A percentile compares a stretch with the other conserved stretches of the same genome.
These are phyloP conservation scores for Potentilla sterilis DNA, from an alignment of 306 rosid species.

Conservation along the genomic window DNA sequence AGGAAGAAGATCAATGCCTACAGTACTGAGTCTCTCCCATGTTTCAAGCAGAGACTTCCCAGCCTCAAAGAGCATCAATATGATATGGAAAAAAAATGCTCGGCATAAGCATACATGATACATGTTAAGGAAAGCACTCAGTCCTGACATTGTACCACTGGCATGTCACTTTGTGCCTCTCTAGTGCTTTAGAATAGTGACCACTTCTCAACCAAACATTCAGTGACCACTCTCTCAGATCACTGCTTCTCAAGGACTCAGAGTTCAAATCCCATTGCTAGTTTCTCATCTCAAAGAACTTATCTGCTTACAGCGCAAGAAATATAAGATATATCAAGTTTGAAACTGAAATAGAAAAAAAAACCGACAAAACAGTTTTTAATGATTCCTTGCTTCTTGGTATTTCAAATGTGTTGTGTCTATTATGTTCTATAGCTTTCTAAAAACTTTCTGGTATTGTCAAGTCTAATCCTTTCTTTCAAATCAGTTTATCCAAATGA, in stretches of 20 bases:
- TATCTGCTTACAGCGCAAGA: background rate
- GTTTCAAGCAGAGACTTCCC: background rate
- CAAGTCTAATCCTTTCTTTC: background rate
- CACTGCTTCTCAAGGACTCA: background rate
- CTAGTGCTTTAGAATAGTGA: constrained; percentile 12
- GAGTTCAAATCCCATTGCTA: constrained; percentile 1
- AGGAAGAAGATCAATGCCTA: background rate
- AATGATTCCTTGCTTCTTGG: background rate
- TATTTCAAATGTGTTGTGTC: background rate
- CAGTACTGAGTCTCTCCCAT: background rate
- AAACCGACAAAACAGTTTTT: background rate
- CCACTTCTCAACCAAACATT: constrained; percentile 10
- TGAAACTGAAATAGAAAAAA: background rate
- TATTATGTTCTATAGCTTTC: background rate
- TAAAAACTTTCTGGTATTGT: background rate
- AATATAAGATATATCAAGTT: background rate
- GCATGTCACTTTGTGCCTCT: background rate
- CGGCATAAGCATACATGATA: background rate
- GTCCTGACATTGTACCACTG: background rate
- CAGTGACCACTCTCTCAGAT: background rate
- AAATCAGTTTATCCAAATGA: background rate
- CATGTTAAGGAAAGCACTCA: background rate
- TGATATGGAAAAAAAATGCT: background rate
- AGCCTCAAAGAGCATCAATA: constrained; percentile 15
- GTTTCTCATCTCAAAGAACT: constrained; percentile 1